Evolutionary conservation across 306 rosid species (phyloP).

Genomic region (Vicia sativa): DNA sequence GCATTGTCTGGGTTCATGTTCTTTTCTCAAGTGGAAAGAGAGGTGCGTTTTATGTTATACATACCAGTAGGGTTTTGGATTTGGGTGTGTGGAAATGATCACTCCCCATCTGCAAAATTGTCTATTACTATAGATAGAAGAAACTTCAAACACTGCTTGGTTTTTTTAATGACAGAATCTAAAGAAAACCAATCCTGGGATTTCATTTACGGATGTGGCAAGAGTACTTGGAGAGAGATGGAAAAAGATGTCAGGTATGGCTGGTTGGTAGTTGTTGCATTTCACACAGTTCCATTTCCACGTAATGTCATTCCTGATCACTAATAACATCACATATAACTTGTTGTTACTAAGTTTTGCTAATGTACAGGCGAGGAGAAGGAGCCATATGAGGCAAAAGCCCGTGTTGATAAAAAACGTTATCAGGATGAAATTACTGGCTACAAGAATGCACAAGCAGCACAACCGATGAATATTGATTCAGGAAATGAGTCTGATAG

Average conservation of each 20-base stretch:
- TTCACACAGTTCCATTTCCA: conserved; percentile 8
- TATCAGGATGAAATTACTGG: conserved; percentile 90
- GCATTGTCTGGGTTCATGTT: conserved; percentile 97
- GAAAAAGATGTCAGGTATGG: conserved; percentile 95
- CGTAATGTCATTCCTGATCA: conserved; percentile 3
- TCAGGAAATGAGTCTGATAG: conserved; percentile 86
- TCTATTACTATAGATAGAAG: neutral
- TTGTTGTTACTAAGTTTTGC: neutral
- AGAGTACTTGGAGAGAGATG: conserved; percentile 95
- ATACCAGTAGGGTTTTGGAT: conserved; percentile 6
- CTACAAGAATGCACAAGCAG: conserved; percentile 74
- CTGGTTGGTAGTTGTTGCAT: conserved; percentile 23
- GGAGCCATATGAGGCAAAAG: conserved; percentile 80
- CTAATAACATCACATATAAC: conserved; percentile 12
- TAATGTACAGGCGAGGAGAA: conserved; percentile 52
- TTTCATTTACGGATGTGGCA: conserved; percentile 77
- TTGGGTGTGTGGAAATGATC: neutral
- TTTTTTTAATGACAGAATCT: conserved; percentile 60
- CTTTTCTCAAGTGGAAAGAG: conserved; percentile 94
- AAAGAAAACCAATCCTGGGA: conserved; percentile 84
- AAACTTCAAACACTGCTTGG: neutral
- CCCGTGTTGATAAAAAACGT: conserved; percentile 83
- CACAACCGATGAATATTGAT: conserved; percentile 66
- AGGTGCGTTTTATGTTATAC: conserved; percentile 53
- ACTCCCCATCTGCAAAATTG: neutral